phyloP scores from a whole-genome alignment of 495 filamentous ascomycete species.

The Penicillium robsamsonii region DNA sequence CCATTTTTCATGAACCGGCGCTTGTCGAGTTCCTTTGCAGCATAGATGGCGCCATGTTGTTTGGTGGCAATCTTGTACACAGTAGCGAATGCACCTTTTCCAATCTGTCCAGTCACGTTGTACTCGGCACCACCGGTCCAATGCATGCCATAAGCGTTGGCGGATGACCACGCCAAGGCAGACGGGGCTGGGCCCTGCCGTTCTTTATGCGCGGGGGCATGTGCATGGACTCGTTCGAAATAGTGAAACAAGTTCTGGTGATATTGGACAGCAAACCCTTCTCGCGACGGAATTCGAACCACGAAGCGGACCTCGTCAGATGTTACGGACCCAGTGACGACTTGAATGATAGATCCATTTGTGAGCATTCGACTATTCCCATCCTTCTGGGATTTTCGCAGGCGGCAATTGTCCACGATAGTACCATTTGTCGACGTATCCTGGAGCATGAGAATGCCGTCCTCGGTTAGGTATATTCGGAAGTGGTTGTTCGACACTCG shows the following conservation, averaged over 20 bases:
- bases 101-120: slow-evolving; percentile 75
- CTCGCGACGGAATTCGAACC: slow-evolving; percentile 75
- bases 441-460: slow-evolving; percentile 82
- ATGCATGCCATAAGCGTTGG: slow-evolving; percentile 55
- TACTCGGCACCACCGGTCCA: slow-evolving; percentile 85
- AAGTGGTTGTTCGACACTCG: slow-evolving; percentile 89
- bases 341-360: slow-evolving; percentile 68
- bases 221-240: slow-evolving; percentile 40
- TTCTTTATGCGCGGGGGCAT: slow-evolving; percentile 20
- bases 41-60: slow-evolving; percentile 74
- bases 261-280: slow-evolving; percentile 58
- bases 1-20: slow-evolving; percentile 85
- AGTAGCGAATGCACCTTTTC: slow-evolving; percentile 89
- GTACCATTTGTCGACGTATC: slow-evolving; percentile 94
- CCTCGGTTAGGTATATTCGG: slow-evolving; percentile 78
- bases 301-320: slow-evolving; percentile 68
- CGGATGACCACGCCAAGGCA: slow-evolving; percentile 34
- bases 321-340: slow-evolving; percentile 53
- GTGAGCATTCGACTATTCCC: slow-evolving; percentile 60
- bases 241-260: slow-evolving; percentile 57
- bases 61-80: slow-evolving; percentile 84
- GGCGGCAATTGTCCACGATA: slow-evolving; percentile 65
- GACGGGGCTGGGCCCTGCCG: slow-evolving; percentile 31
- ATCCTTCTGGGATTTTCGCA: slow-evolving; percentile 51
- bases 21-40: slow-evolving; percentile 91